Evolutionary conservation across 345 rosid genomes (phyloP), one percentile per base, ranked within the genome.

Genomic region (Carallia pectinifolia): DNA sequence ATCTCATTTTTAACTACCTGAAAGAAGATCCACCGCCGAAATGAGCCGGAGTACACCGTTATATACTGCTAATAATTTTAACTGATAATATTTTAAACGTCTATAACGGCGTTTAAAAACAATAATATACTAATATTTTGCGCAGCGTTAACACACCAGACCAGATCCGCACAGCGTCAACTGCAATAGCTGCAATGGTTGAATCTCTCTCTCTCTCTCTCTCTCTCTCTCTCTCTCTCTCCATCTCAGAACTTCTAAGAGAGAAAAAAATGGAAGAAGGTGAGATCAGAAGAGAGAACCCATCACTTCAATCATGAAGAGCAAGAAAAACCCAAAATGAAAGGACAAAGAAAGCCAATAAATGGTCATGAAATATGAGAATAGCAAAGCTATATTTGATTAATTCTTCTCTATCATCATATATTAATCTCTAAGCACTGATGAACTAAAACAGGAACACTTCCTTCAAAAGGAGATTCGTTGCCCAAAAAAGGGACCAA

Each of bases 121-220:
- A 50, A 58, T 38, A 13, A 30, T 73, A 69, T 58, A 74, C 36
- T 58, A 47, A 64, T 62, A 38, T 29, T n/a, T 53, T 70, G 80
- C 81, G 71, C 86, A 67, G 85, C 66, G 23, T 65, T 55, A 68
- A 69, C 76, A 75, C 80, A 72, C 69, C 85, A 82, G 89, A 88
- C 82, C 85, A 84, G 89, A 88, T 84, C 88, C 56, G 54, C 72
- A 71, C 74, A 63, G 65, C 60, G 77, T 75, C 77, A 65, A 33
- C 76, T 50, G 76, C 74, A 47, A 16, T 6, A 34, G 74, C 81
- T 74, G 79, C 81, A 79, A 68, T 79, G 67, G 81, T 77, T 80
- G 88, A 88, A 78, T 62, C 84, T 81, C 79, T 84, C 89, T 23
- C 23, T 23, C 23, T 23, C 23, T 81, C 77, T 56, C 84, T 81